These are phyloP conservation scores for Yamadazyma pseudoaaseri DNA, from an alignment of 1,139 yeast species.

Conservation along the genomic window DNA sequence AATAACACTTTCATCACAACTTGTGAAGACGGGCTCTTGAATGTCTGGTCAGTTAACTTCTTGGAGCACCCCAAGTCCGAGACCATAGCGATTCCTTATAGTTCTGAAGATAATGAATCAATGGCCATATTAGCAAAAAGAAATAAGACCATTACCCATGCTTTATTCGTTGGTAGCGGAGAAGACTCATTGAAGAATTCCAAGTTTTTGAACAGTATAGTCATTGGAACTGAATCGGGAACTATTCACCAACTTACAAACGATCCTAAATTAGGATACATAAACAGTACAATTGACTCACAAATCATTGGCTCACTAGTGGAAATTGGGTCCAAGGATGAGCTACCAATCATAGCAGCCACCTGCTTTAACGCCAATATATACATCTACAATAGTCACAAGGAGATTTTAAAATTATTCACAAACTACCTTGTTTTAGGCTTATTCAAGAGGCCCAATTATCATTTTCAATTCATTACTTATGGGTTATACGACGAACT, in stretches of 20 bases:
- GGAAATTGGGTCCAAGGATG: conserved; percentile 11
- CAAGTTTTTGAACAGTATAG: conserved; percentile 15
- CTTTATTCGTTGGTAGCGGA: conserved; percentile 7
- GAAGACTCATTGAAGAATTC: conserved; percentile 5
- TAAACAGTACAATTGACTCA: conserved; percentile 16
- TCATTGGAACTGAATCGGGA: conserved; percentile 50
- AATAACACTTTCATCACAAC: conserved; percentile 26
- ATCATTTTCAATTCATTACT: conserved; percentile 45
- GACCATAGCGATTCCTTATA: conserved; percentile 5
- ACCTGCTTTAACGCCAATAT: conserved; percentile 10
- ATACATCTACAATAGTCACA: conserved; percentile 10
- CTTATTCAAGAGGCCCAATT: conserved; percentile 41
- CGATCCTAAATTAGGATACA: conserved; percentile 26
- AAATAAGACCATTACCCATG: conserved; percentile 7
- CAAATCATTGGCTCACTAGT: conserved; percentile 7
- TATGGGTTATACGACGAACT: conserved; percentile 37
- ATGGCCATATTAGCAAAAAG: conserved; percentile 6
- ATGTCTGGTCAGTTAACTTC: conserved; percentile 40
- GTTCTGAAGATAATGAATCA: conserved; percentile 6
- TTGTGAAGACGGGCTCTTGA: conserved; percentile 36
- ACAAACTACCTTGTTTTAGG: conserved; percentile 43
- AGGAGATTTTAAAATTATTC: conserved; percentile 18
- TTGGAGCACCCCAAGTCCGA: conserved; percentile 14
- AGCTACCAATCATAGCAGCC: conserved; percentile 9
- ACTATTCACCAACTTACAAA: conserved; percentile 36